Evolutionary conservation across 495 filamentous ascomycete species (phyloP).

Genomic region (Oidiodendron maius): DNA sequence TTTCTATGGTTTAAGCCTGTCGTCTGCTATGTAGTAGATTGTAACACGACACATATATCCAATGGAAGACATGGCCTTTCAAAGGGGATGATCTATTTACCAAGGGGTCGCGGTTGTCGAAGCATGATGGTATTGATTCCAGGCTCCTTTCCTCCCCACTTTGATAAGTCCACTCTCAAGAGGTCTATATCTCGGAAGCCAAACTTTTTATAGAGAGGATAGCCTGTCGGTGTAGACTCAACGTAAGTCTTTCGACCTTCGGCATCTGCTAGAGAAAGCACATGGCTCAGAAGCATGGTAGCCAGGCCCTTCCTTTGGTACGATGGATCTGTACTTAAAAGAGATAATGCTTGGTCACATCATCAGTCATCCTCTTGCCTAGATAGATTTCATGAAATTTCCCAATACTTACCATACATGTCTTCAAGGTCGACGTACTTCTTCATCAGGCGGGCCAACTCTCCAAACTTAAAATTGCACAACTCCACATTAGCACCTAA

Average conservation of each 20-base stretch:
- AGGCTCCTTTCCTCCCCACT: slow-evolving; percentile 9
- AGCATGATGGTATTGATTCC: slow-evolving; percentile 17
- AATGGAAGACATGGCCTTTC: not conserved
- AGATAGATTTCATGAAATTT: no score
- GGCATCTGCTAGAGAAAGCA: slow-evolving; percentile 15
- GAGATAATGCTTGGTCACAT: slow-evolving; percentile 13
- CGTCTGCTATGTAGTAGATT: no score
- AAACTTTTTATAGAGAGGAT: slow-evolving; percentile 18
- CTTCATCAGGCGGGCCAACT: not conserved
- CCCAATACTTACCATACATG: slow-evolving; percentile 19
- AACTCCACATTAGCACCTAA: slow-evolving; percentile 16
- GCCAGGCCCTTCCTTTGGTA: slow-evolving; percentile 20
- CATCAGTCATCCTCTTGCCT: no score
- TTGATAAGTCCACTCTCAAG: slow-evolving; percentile 13
- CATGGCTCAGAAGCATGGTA: slow-evolving; percentile 15
- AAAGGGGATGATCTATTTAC: not conserved
- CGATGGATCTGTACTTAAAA: slow-evolving; percentile 10
- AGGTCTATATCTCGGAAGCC: slow-evolving; percentile 16
- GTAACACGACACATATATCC: no score
- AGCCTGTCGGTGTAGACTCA: slow-evolving; percentile 15
- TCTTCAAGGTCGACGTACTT: slow-evolving; percentile 11
- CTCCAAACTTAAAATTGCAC: slow-evolving; percentile 17
- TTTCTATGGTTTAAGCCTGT: no score
- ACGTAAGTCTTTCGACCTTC: slow-evolving; percentile 18
- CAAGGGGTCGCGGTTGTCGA: slow-evolving; percentile 12